Conservation (phyloP, 495 filamentous ascomycete species). For the Monascus purpureus region DNA sequence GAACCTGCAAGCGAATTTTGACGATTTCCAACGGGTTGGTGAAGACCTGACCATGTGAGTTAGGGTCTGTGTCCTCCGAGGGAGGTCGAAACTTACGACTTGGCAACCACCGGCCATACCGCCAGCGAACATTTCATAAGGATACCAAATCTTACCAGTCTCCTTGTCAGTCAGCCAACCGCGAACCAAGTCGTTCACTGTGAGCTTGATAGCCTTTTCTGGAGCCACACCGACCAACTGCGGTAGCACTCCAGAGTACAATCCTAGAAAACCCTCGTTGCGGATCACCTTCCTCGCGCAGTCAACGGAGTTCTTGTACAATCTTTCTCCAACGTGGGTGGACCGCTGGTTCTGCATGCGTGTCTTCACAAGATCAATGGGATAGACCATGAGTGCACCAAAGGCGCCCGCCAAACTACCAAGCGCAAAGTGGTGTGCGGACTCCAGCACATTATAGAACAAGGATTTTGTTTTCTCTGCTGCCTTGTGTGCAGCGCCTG, state of each 20-base stretch:
- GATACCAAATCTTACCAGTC: conserved; percentile 55
- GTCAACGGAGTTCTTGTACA: conserved; percentile 95
- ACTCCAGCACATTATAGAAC: conserved; percentile 54
- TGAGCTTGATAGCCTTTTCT: conserved; percentile 98
- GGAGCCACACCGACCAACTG: conserved; percentile 95
- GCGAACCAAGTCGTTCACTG: conserved; percentile 88
- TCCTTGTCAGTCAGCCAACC: conserved; percentile 61
- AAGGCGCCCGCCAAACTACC: conserved; percentile 89
- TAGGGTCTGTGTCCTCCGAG: too few relatives aligned
- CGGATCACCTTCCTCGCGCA: conserved; percentile 82
- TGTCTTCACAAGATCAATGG: conserved; percentile 96
- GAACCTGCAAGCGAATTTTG: conserved; percentile 95
- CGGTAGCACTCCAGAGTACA: conserved; percentile 90
- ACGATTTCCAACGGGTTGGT: conserved; percentile 98
- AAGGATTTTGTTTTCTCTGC: conserved; percentile 39
- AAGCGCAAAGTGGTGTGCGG: conserved; percentile 76
- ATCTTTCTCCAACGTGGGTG: conserved; percentile 61
- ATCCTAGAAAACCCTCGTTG: conserved; percentile 77
- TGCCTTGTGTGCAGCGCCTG: conserved; percentile 27
- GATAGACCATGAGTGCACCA: conserved; percentile 97
- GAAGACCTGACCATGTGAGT: conserved; percentile 62
- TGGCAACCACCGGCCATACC: conserved; percentile 86
- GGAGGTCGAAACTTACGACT: conserved; percentile 63
- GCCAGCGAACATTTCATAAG: conserved; percentile 73
- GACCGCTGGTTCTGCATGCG: conserved; percentile 95